Base-by-base conservation (phyloP, 2,329 filamentous ascomycete genomes). In the Ophioceras dolichostomum region DNA sequence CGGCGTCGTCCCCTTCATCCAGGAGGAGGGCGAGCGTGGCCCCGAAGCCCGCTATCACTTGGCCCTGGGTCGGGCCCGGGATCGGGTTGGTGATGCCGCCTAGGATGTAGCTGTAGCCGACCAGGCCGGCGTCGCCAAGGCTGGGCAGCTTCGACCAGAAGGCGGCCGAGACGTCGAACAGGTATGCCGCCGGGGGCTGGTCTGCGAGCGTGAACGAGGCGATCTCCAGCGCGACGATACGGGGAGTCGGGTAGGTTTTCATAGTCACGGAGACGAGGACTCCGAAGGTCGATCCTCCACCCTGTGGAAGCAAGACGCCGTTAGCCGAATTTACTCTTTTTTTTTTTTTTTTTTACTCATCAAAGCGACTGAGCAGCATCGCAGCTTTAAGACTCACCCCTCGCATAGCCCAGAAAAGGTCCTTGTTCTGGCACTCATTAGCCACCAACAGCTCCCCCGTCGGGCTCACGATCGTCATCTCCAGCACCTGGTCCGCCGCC, bases 381-480 rank as follows among this genome's bases (percentile, higher is more conserved):
- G 8, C n/a, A 13, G n/a, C 12, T 26, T 8, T 8, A 31, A 4
- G 0, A 58, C 63, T 53, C 53, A 73, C 65, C 9, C 76, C 73
- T 40, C 68, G 56, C 42, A 78, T 58, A 1, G 76, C 76, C 75
- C 74, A 81, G 49, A 76, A 79, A 1, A 80, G 53, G 38, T 79
- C 73, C 0, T 55, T 37, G 37, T 78, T 61, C 21, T 67, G 56
- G 8, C 64, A 60, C 22, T 67, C 66, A 31, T 69, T 74, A 1
- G 67, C 62, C 0, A 55, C 61, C 2, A 75, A 30, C 8, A 69
- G 58, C 4, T 64, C 49, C 0, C 74, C 74, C 4, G 48, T 46
- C 0, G 65, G 68, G 1, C 67, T 70, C 1, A 79, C 65, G 1
- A 76, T 55, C 18, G 73, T 63, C 53, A 70, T 65, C 43, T 75